Base-by-base conservation (phyloP, 2,329 filamentous ascomycete genomes). In the Colletotrichum orchidophilum region DNA sequence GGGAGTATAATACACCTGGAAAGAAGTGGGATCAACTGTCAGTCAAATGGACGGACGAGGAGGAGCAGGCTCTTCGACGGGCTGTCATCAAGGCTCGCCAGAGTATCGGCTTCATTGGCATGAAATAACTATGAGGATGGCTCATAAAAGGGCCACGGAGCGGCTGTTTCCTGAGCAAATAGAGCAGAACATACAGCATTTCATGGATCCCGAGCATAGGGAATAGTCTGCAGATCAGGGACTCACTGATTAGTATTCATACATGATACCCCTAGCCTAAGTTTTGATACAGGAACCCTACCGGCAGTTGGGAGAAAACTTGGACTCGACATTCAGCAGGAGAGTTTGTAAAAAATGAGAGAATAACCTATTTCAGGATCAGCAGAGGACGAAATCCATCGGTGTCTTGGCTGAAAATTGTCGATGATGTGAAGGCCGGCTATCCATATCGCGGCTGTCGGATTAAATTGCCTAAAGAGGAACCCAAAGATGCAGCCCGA, bases 21-120 rank as follows among this genome's bases (percentile, higher is more conserved):
- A 87, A 84, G 73, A 91, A 91, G 75, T 93, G 91, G 91, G 90
- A 93, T 78, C 81, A 91, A 73, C 81, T 93, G 42, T 89, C 85
- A 75, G 89, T 93, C 68, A 86, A 89, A 79, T 93, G 91, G 91
- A 92, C 90, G 11, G 91, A 92, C 75, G 82, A 79, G 0, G 91
- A 93, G 79, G 88, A 91, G 55, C 89, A 92, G 81, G 87, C 86
- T 46, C 81, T 93, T 74, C 87, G 84, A 76, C 84, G 81, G 76
- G 90, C 90, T 0, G 87, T 87, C 21, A 83, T 82, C 63, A 82
- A 82, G 57, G 91, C 91, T 9, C 85, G 91, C 58, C 85, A 88
- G 42, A 91, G 91, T 2, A 84, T 93, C 60, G 91, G 87, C 0
- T 92, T 93, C 76, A 81, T 93, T 61, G 84, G 84, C 1, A 89